Conservation (phyloP, 2,329 filamentous ascomycete genomes). For the Colletotrichum eremochloae region DNA sequence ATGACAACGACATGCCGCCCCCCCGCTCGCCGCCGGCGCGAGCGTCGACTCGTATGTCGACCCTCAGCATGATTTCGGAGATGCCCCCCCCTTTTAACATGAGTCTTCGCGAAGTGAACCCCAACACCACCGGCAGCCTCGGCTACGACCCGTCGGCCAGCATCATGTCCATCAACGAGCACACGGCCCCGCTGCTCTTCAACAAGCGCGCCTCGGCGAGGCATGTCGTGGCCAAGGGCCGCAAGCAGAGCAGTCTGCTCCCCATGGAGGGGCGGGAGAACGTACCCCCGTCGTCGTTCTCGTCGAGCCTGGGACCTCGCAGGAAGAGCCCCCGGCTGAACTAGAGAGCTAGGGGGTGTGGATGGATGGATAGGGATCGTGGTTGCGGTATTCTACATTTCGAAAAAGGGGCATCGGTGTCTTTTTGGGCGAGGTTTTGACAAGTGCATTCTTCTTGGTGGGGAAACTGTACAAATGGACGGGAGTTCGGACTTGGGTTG, state of each 20-base stretch:
- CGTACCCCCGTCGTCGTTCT: conserved; percentile 59
- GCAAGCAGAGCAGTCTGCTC: conserved; percentile 51
- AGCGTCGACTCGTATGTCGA: conserved; percentile 38
- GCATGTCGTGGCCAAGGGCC: conserved; percentile 51
- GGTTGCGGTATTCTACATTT: background rate
- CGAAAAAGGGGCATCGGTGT: background rate
- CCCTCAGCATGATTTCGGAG: conserved; percentile 41
- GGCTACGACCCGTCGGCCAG: conserved; percentile 61
- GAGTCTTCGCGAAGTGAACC: conserved; percentile 70
- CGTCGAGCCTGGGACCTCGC: conserved; percentile 58
- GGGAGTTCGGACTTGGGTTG: background rate
- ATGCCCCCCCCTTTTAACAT: conserved; percentile 50
- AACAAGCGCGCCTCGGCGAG: conserved; percentile 58
- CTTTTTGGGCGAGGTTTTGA: background rate
- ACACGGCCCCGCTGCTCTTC: conserved; percentile 59
- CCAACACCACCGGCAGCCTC: conserved; percentile 54
- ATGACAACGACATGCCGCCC: conserved; percentile 45
- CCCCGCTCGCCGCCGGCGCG: conserved; percentile 34
- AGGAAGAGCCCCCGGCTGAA: conserved; percentile 69
- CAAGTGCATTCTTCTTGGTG: conserved; percentile 10
- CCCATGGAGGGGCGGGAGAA: conserved; percentile 65
- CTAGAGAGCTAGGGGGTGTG: conserved; percentile 35
- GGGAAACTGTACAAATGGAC: conserved; percentile 20
- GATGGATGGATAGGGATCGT: too few relatives aligned
- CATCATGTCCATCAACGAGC: conserved; percentile 57